Base-by-base conservation (phyloP, 1,284 basidiomycete species). In the Neotropicomus parvogracilis region DNA sequence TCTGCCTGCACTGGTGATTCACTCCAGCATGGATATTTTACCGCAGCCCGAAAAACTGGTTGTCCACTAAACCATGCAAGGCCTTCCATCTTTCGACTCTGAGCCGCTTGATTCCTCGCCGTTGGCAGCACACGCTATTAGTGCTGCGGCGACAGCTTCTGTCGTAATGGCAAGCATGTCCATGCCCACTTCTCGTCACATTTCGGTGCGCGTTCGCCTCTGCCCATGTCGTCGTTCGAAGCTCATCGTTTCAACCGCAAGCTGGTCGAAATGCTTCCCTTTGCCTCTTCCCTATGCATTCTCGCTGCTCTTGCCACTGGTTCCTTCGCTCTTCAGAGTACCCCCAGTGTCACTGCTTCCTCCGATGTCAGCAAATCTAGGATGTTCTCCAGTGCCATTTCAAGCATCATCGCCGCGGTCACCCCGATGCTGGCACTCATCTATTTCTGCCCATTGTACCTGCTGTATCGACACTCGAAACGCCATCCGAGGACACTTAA, bases 361-460 rank as follows among this genome's bases (percentile, higher is more conserved):
- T 44, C 59, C n/a, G 64, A 67, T 53, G 52, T 39, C 43, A 56
- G 24, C 44, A 55, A 57, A 53, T 60, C 63, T n/a, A 67, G 64
- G 46, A 65, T 68, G 49, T 65, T 69, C 40, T 66, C 68, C 3
- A 69, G 65, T 33, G 66, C 68, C 51, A 58, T 72, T 14, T 72
- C 73, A 3, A 73, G 72, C 39, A 58, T 77, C 40, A 69, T 78
- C 40, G 71, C 73, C 29, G 74, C 71, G 27, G 66, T 77, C 14
- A 70, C 71, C 4, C 69, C 75, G 0, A 67, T 75, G 59, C 55
- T 79, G 21, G 74, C 71, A 0, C 60, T 79, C 17, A 62, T 72
- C 17, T 82, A 80, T 58, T 64, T 78, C 49, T 72, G 70, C 11
- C 69, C 68, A 9, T 54, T 82, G 27, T 73, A 74, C 19, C 71